Evolutionary conservation across 2,329 filamentous ascomycete genomes (phyloP), one percentile per base, ranked within the genome.

Genomic region (Verticillium albo-atrum): DNA sequence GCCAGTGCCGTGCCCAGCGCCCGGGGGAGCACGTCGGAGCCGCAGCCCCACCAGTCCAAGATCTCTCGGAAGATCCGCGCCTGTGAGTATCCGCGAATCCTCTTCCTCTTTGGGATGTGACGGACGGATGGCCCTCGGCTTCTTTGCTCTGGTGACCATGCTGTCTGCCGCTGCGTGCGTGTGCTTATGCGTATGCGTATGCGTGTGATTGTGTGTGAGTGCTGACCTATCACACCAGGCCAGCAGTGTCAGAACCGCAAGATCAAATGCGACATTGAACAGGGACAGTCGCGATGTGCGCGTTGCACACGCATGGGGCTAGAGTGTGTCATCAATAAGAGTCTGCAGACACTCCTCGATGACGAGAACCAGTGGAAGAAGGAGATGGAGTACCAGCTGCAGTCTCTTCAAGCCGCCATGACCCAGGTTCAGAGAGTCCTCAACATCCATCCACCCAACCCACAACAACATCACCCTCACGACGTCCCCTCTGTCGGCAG

Each of bases 251-350:
- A 58, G 56, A 61, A 56, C 17, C 54, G 55, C 30, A 61, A 61
- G 56, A 58, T 58, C 37, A 61, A 54, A 23, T 61, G 59, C 4
- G 57, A 58, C 20, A 20, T 61, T 1, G 51, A 50, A 17, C 59
- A 42, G 2, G 59, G 59, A 7, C 53, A 61, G 3, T 52, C 32
- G 15, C 50, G 34, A 23, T 61, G 59, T 30, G 42, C 42, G 3
- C 42, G 57, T 2, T 61, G 59, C 20, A 42, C 58, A n/a, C 37
- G 56, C 2, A 57, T 51, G 6, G 55, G 58, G 14, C 23, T 61
- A n/a, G 27, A 42, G 81, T 64, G 72, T 82, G 30, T 61, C 9
- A 77, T 83, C 34, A 83, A 84, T 65, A 80, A 82, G 67, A 83
- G 52, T 7, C 54, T 42, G 14, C 55, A 52, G 1, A 57, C 57